Evolutionary conservation across 2,329 filamentous ascomycete genomes (phyloP), one percentile per base, ranked within the genome.

Genomic region (Diplodia mutila): DNA sequence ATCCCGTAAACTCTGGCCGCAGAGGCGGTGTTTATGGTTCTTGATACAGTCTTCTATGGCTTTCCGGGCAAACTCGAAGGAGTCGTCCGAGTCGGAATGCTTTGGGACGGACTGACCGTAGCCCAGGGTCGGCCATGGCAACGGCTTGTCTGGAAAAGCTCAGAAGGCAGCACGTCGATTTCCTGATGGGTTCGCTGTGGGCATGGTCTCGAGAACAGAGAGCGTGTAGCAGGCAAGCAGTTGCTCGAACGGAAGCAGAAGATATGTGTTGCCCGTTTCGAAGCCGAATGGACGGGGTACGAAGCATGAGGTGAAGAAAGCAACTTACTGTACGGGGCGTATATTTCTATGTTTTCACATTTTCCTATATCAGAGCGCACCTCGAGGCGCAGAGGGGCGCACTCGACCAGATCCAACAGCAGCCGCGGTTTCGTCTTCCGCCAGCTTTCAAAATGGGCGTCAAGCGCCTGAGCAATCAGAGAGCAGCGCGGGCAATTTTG

Each of bases 11-110:
- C 59, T 61, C 29, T 61, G 57, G 27, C 57, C 57, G 23, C 57
- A 61, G 12, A 61, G 59, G 12, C 39, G 29, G 18, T 48, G 46
- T 21, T 37, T 18, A 6, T 63, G 59, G 42, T 51, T 34, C 18
- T 49, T 63, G 25, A 51, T 14, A 9, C 59, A 63, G 29, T 51
- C 59, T 4, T 51, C 59, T 48, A 63, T 51, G 25, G 59, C 59
- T 18, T 25, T 12, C 4, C 14, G 25, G 18, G 37, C 59, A n/a
- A 63, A 63, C 8, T 11, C 42, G 21, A 63, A 51, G 25, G 42
- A 49, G 11, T 34, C 42, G n/a, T 51, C 59, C 12, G 59, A 63
- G 18, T 51, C 27, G 42, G 59, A 48, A 51, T 63, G 25, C 29
- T 49, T 63, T 51, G 59, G 59, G 12, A 63, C 34, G 9, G 42